These are phyloP conservation scores for Groenewaldozyma auringiensis DNA, from an alignment of 1,139 yeast genomes.

Conservation along the genomic window DNA sequence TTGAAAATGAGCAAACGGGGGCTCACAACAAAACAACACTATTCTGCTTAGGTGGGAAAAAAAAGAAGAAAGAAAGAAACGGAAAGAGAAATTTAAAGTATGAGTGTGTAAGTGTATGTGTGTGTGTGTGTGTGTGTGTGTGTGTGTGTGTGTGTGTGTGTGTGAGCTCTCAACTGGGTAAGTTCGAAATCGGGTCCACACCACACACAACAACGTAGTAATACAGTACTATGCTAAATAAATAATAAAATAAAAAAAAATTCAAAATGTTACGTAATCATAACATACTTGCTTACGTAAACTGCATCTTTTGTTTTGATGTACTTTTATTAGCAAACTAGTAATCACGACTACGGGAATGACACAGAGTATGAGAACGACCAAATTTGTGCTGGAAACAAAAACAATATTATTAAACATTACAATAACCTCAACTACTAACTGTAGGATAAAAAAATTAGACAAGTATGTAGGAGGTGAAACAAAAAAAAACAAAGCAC, in stretches of 20 bases:
- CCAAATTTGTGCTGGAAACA: no score
- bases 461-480: neutral
- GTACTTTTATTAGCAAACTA: no score
- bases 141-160: neutral
- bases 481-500: conserved; percentile 4
- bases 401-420: neutral
- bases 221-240: no score
- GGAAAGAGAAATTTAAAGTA: neutral
- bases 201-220: no score
- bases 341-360: no score
- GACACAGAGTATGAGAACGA: no score
- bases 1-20: no score
- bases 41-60: neutral
- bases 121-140: conserved; percentile 4
- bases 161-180: neutral
- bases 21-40: no score
- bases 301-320: no score
- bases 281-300: no score
- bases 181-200: neutral
- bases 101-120: conserved; percentile 1
- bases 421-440: neutral
- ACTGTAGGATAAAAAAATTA: neutral
- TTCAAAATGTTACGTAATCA: no score
- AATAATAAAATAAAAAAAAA: no score
- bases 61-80: neutral